Conservation (phyloP, 2,329 filamentous ascomycete genomes). For the Thielaviopsis ethacetica region DNA sequence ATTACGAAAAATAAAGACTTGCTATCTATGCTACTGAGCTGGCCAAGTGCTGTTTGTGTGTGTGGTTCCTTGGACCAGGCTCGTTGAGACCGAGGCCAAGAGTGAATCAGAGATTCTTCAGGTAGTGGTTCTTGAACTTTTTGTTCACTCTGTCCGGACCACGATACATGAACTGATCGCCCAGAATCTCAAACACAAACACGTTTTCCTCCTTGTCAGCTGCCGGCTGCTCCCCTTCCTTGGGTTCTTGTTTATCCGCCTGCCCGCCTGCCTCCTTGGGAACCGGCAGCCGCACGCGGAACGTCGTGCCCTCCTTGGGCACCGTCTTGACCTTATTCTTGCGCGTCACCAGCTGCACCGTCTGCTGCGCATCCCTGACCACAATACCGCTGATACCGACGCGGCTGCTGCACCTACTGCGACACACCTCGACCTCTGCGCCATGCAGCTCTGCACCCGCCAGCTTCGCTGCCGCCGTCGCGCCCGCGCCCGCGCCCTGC, state of each 20-base stretch:
- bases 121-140: constrained; percentile 79
- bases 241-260: constrained; percentile 13
- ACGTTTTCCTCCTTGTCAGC: constrained; percentile 11
- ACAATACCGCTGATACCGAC: constrained; percentile 80
- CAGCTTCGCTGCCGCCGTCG: constrained; percentile 53
- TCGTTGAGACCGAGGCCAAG: background rate
- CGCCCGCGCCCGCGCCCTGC: constrained; percentile 38
- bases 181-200: constrained; percentile 71
- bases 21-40: background rate
- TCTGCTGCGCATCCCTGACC: constrained; percentile 71
- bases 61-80: background rate
- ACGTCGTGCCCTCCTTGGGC: constrained; percentile 81
- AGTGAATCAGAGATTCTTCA: constrained; percentile 48
- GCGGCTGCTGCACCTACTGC: constrained; percentile 63
- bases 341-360: constrained; percentile 68
- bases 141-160: constrained; percentile 73
- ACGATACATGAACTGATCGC: constrained; percentile 70
- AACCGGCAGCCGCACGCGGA: constrained; percentile 55
- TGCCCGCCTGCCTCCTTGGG: constrained; percentile 14
- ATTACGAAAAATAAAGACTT: background rate
- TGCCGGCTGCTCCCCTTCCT: constrained; percentile 3
- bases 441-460: constrained; percentile 84
- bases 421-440: constrained; percentile 63
- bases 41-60: background rate
- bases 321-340: constrained; percentile 57